A percentile compares a stretch with the other conserved stretches of the same genome.
Evolutionary conservation across 2,329 filamentous ascomycete genomes (phyloP).

Genomic region (Grosmannia clavigera): DNA sequence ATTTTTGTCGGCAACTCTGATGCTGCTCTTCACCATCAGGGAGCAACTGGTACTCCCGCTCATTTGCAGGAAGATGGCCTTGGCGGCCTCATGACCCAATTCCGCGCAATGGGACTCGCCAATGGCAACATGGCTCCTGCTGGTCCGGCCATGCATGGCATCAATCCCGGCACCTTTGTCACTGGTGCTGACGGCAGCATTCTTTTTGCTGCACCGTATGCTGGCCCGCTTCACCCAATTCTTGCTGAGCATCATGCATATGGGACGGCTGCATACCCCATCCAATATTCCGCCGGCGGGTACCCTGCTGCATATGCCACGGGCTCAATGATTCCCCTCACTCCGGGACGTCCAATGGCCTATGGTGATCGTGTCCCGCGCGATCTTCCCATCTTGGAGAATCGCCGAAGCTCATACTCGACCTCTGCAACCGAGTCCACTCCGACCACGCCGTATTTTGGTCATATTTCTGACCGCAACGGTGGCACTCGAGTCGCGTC

Average conservation of each 20-base stretch:
- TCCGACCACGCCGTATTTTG: constrained; percentile 53
- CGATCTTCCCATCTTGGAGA: constrained; percentile 50
- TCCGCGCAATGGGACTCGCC: constrained; percentile 16
- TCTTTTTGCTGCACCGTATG: constrained; percentile 14
- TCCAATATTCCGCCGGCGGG: constrained; percentile 8
- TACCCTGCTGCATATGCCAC: constrained; percentile 13
- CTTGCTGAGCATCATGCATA: constrained; percentile 17
- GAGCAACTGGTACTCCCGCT: not conserved
- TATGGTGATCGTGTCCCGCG: constrained; percentile 33
- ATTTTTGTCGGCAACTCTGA: constrained; percentile 3
- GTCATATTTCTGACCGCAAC: constrained; percentile 41
- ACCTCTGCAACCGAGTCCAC: constrained; percentile 48
- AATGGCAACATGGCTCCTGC: constrained; percentile 13
- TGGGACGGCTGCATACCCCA: constrained; percentile 15
- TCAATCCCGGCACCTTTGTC: constrained; percentile 13
- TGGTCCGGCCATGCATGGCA: constrained; percentile 6
- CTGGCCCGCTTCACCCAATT: constrained; percentile 15
- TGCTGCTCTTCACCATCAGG: constrained; percentile 2
- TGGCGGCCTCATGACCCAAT: constrained; percentile 18
- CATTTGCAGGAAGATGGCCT: constrained; percentile 9
- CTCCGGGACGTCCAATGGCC: constrained; percentile 34
- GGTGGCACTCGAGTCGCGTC: constrained; percentile 43
- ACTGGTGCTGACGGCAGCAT: constrained; percentile 18
- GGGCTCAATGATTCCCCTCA: constrained; percentile 31
- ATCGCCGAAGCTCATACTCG: constrained; percentile 55